Evolutionary conservation across 768 basidiomycete genomes (phyloP).

Genomic region (Lactifluus pinguis): DNA sequence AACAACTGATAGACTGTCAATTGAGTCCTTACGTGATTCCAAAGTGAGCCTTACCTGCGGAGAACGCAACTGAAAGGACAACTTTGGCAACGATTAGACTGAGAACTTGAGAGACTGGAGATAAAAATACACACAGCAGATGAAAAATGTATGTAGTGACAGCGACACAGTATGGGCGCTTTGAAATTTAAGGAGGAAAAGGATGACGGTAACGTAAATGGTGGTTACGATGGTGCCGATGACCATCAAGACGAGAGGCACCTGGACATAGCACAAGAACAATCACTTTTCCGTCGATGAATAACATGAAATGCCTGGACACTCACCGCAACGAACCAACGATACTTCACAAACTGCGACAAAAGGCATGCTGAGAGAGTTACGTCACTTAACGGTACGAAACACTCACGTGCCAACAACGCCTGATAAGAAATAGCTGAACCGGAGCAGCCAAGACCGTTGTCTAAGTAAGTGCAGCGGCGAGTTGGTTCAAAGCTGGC

Average conservation of each 20-base stretch:
- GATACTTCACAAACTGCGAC: neutral
- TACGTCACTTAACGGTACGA: neutral
- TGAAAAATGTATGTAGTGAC: neutral
- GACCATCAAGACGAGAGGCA: slow-evolving; percentile 6
- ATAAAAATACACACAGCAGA: slow-evolving; percentile 1
- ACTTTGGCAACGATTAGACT: neutral
- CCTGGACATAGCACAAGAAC: neutral
- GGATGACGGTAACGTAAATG: neutral
- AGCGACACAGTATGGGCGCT: neutral
- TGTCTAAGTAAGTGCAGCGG: slow-evolving; percentile 10
- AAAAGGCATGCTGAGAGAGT: neutral
- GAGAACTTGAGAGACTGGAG: no score
- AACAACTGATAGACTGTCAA: neutral
- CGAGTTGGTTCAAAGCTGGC: neutral
- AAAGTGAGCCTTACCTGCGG: neutral
- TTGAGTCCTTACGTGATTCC: neutral
- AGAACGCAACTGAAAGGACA: neutral
- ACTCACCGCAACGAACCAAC: slow-evolving; percentile 1
- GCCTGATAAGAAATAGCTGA: slow-evolving; percentile 24
- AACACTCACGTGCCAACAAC: slow-evolving; percentile 24
- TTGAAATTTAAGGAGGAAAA: neutral
- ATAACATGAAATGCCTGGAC: neutral
- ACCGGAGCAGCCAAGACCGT: slow-evolving; percentile 22
- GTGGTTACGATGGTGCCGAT: neutral
- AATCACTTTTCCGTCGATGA: neutral